phyloP scores from a whole-genome alignment of 2,329 filamentous ascomycete species.

The Phialemoniopsis sp. region DNA sequence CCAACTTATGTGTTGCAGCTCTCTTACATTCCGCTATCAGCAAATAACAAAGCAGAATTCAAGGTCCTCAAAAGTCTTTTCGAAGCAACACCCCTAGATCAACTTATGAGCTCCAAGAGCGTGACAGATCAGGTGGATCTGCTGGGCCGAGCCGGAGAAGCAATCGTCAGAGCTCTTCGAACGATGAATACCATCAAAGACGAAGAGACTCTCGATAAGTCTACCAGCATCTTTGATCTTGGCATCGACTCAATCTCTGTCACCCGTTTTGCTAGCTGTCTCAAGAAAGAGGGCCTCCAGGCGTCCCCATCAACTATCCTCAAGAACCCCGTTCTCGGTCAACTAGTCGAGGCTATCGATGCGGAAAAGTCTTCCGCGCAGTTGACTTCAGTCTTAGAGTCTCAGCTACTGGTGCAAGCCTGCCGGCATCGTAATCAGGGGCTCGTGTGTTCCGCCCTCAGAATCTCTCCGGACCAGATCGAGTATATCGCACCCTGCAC shows the following conservation, averaged over 20 bases:
- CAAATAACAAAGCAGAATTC: conserved; percentile 85
- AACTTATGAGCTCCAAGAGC: too few species aligned
- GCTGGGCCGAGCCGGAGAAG: conserved; percentile 30
- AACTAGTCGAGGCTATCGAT: conserved; percentile 36
- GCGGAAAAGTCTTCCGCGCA: conserved; percentile 5
- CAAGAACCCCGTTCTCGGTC: conserved; percentile 48
- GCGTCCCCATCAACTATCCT: conserved; percentile 66
- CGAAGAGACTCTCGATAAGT: conserved; percentile 38
- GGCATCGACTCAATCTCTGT: conserved; percentile 87
- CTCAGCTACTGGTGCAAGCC: conserved; percentile 58
- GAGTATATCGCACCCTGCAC: conserved; percentile 80
- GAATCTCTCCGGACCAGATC: conserved; percentile 46
- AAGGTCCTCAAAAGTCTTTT: conserved; percentile 59
- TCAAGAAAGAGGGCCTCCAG: conserved; percentile 62
- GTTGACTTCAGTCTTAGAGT: conserved; percentile 31
- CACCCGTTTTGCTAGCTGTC: conserved; percentile 60
- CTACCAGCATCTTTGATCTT: conserved; percentile 75
- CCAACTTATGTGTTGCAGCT: conserved; percentile 78
- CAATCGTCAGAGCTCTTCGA: conserved; percentile 50
- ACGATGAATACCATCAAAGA: conserved; percentile 42
- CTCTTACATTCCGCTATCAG: conserved; percentile 69
- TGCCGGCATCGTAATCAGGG: conserved; percentile 58
- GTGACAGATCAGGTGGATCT: too few species aligned
- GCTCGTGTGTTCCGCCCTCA: conserved; percentile 47
- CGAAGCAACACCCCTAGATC: too few species aligned